Base-by-base conservation (phyloP, 2,329 filamentous ascomycete genomes). In the Elsinoe arachidis region DNA sequence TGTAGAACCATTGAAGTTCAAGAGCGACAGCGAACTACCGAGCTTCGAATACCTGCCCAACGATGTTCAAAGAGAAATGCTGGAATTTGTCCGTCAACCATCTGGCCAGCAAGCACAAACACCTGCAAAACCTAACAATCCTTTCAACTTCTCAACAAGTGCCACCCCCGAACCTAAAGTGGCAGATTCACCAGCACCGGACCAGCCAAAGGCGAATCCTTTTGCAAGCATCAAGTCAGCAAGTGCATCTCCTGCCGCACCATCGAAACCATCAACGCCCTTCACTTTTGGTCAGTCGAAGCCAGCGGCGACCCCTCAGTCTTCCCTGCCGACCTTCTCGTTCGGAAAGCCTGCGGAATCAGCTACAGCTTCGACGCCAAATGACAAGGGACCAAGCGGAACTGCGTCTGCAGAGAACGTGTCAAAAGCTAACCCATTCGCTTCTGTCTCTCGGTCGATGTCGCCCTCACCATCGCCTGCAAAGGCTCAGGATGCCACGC, bases 391-490 rank as follows among this genome's bases (percentile, higher is more conserved):
- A 5, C 15, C 54, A 19, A 15, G 41, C 23, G 21, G 12, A 3
- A 12, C 11, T 9, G 30, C 9, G n/a, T 14, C 54, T 2, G 54
- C 49, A 6, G 39, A 37, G 4, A 26, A 26, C 2, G 39, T 51
- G n/a, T 46, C 60, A 19, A 61, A 58, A 51, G 26, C 55, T 9
- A 61, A 61, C 14, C 60, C 58, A 15, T 61, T 61, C 37, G 57
- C 55, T 23, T 10, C 44, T 34, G 52, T 61, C 12, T 33, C 52
- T 21, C 49, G 55, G 37, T 46, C 54, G 7, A 34, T 23, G 2
- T 33, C 54, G 30, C 33, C 54, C 7, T 56, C 43, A 2, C 19
- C 19, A 1, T 47, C 54, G 6, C 54, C 39, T 11, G 30, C 26
- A 9, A 56, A 47, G 30, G 43, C 38, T 5, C 21, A 37, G 5